Conservation (phyloP, 2,329 filamentous ascomycete genomes). For the Aureobasidium sp. region DNA sequence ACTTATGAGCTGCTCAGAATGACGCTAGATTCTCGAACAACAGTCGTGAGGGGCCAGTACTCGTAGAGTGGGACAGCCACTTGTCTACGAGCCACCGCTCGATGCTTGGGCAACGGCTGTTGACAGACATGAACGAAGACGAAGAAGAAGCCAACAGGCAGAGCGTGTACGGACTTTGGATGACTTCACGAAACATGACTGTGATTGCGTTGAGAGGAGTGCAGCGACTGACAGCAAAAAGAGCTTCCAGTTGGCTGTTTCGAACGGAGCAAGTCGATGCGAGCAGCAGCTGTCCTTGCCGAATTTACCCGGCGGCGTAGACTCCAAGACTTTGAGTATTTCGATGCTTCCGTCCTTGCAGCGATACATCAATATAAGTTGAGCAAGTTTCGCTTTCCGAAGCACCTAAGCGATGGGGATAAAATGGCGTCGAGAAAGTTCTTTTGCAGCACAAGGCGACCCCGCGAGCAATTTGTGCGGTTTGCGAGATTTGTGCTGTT, state of each 20-base stretch:
- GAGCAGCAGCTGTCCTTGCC: background rate
- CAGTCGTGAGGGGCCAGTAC: background rate
- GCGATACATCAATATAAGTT: conserved; percentile 14
- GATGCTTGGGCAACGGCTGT: background rate
- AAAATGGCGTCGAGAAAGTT: background rate
- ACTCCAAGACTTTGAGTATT: background rate
- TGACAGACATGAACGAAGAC: background rate
- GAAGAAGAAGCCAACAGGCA: background rate
- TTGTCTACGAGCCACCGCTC: background rate
- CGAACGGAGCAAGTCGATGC: background rate
- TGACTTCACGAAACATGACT: background rate
- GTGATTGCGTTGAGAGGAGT: background rate
- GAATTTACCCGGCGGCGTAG: conserved; percentile 4
- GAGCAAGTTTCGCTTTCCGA: conserved; percentile 9
- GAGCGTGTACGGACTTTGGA: background rate
- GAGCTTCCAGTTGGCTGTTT: background rate
- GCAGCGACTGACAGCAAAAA: background rate
- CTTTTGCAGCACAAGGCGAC: background rate
- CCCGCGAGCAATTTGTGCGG: background rate
- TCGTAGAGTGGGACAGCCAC: background rate
- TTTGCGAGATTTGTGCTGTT: conserved; percentile 4
- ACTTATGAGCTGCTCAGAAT: background rate
- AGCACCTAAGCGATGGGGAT: background rate
- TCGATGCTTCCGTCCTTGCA: background rate
- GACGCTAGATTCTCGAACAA: too few species aligned